phyloP scores from a whole-genome alignment of 768 basidiomycete species.

The Exidia glandulosa region DNA sequence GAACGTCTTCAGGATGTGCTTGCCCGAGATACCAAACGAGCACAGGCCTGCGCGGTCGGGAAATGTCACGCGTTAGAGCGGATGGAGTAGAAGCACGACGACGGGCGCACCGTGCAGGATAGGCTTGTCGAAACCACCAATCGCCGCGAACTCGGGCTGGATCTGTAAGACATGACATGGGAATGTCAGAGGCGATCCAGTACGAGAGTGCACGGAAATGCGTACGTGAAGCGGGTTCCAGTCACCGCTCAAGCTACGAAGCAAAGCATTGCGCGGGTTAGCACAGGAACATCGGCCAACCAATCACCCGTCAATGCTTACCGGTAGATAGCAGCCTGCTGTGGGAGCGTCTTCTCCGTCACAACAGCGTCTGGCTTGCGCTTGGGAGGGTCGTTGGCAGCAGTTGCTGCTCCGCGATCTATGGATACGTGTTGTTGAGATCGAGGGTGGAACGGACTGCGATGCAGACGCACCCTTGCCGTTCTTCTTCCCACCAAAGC shows the following conservation, averaged over 20 bases:
- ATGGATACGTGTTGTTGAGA: not conserved
- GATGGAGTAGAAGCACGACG: not conserved
- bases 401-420: slow-evolving; percentile 89
- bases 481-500: slow-evolving; percentile 83
- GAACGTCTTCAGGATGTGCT: slow-evolving; percentile 81
- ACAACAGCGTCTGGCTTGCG: slow-evolving; percentile 75
- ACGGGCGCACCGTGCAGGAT: slow-evolving; percentile 52
- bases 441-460: not conserved
- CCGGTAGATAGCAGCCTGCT: slow-evolving; percentile 91
- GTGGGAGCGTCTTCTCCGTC: slow-evolving; percentile 74
- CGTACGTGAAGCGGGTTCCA: slow-evolving; percentile 80
- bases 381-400: slow-evolving; percentile 68
- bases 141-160: slow-evolving; percentile 83
- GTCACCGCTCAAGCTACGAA: slow-evolving; percentile 79
- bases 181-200: not conserved
- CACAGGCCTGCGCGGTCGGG: slow-evolving; percentile 57
- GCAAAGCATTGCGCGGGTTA: slow-evolving; percentile 2
- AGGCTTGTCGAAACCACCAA: slow-evolving; percentile 90
- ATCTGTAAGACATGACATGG: slow-evolving; percentile 38
- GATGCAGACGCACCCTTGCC: slow-evolving; percentile 50
- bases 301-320: slow-evolving; percentile 21
- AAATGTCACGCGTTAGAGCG: slow-evolving; percentile 5
- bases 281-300: not conserved
- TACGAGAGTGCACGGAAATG: slow-evolving; percentile 4
- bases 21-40: slow-evolving; percentile 85